Evolutionary conservation across 495 filamentous ascomycete species (phyloP), one percentile per base, ranked within the genome.

Genomic region (Trichoderma orchidacearum): DNA sequence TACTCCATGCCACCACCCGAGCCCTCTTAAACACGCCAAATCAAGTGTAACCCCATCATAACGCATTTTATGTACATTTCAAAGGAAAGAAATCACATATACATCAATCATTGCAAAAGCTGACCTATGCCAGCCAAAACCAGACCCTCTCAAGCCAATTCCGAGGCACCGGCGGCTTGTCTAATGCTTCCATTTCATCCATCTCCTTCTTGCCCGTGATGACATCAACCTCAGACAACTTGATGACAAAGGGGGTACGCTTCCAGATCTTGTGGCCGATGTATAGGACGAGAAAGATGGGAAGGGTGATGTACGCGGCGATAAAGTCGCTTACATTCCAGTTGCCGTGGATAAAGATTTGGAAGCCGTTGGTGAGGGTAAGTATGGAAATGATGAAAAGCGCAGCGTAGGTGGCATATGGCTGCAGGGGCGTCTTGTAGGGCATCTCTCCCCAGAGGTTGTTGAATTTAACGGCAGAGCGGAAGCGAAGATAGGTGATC

Each of bases 151-250:
- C 15, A 1, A 57, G 23, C 29, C 45, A 52, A 30, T 57, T 57
- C 21, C 32, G 30, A 31, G 53, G 5, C 0, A 55, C 53, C 5
- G 56, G 51, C 25, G 81, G 80, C 64, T 50, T 34, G 27, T 54
- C 57, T 5, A 32, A 3, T 15, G 56, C 56, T 3, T 27, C 56
- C 35, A 57, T 50, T 5, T 51, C 41, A 30, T 57, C 56, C 56
- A 57, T 57, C 45, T 93, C 75, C 63, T 72, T 72, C 67, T 75
- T 76, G 3, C 75, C 76, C 12, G 70, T 73, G 17, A 68, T 51
- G 0, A 75, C 66, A 60, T 80, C 75, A 8, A 80, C 66, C 2
- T 75, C 61, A 28, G 62, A 54, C 3, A 58, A 53, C 12, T 58
- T 60, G 25, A 63, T 70, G 1, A 56, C 55, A 5, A 68, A 64